Conservation (phyloP, 352 stramenopile species). For the Globisporangium camurandrum region DNA sequence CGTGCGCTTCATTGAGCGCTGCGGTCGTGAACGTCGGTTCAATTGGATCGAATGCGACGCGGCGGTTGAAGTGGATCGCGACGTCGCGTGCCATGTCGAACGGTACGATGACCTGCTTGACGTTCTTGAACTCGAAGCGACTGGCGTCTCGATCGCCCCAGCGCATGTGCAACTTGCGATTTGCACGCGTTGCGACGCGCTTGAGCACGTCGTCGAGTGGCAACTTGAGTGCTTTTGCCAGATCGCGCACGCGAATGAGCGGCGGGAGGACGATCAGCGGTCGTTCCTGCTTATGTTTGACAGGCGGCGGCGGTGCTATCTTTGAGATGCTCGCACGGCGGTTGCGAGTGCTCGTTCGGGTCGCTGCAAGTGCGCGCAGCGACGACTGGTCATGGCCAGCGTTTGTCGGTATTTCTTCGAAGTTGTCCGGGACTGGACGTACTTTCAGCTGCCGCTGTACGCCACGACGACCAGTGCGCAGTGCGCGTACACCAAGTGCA, state of each 20-base stretch:
- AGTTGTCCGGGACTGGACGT: neutral
- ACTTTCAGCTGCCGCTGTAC: constrained; percentile 9
- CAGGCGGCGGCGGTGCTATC: neutral
- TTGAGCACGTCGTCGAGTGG: constrained; percentile 72
- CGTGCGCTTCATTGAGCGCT: neutral
- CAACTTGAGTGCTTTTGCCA: constrained; percentile 61
- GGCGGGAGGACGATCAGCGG: constrained; percentile 17
- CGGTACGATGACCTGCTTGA: constrained; percentile 71
- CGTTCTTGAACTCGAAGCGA: constrained; percentile 59
- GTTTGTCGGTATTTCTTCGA: neutral
- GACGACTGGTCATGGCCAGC: no score
- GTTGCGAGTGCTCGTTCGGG: neutral
- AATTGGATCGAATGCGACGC: constrained; percentile 51
- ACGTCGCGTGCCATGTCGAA: constrained; percentile 54
- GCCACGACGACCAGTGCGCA: constrained; percentile 12
- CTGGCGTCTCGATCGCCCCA: constrained; percentile 32
- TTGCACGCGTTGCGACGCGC: constrained; percentile 35
- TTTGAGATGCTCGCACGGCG: constrained; percentile 1
- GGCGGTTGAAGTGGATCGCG: constrained; percentile 28
- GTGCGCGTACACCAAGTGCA: neutral
- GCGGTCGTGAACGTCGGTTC: constrained; percentile 37
- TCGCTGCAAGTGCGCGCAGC: neutral
- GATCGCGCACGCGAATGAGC: constrained; percentile 66
- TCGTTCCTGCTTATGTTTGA: neutral
- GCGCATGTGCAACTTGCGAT: constrained; percentile 53